Percentiles rank a stretch among this genome's conserved stretches.
Conservation (phyloP, 345 rosid species). For the Corchorus olitorius region DNA sequence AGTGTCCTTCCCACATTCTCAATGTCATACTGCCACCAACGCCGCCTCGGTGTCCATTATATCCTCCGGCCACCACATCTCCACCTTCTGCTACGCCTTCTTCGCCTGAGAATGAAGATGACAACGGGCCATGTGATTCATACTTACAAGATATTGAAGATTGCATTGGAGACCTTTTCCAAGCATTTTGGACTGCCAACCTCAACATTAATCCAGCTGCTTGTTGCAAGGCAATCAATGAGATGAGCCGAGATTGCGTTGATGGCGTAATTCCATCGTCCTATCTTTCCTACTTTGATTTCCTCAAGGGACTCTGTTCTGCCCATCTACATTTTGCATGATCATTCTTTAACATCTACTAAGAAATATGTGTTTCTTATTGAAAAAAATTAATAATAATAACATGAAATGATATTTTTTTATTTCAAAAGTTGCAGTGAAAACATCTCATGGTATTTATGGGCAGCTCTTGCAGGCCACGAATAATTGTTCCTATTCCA, state of each 20-base stretch:
- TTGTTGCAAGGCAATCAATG: constrained; percentile 2
- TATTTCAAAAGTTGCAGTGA: constrained; percentile 22
- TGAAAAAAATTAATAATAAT: background rate
- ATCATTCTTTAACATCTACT: too few species aligned
- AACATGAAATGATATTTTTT: background rate
- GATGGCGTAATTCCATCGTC: background rate
- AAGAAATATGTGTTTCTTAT: background rate
- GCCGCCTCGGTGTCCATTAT: background rate
- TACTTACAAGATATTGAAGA: background rate
- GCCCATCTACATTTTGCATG: background rate
- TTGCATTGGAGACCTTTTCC: constrained; percentile 2
- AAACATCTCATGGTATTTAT: constrained; percentile 13
- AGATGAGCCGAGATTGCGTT: constrained; percentile 11
- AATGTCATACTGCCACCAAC: background rate
- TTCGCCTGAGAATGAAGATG: background rate
- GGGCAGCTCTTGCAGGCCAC: constrained; percentile 2
- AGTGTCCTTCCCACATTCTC: background rate
- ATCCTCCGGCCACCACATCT: background rate
- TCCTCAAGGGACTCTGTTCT: background rate
- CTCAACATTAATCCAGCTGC: background rate
- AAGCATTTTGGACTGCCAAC: background rate
- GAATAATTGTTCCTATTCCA: constrained; percentile 25
- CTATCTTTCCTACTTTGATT: too few species aligned
- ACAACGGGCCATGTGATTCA: background rate
- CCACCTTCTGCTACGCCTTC: background rate